A percentile compares a stretch with the other conserved stretches of the same genome.
Conservation (phyloP, 805 yeast species). For the Lachancea dasiensis region DNA sequence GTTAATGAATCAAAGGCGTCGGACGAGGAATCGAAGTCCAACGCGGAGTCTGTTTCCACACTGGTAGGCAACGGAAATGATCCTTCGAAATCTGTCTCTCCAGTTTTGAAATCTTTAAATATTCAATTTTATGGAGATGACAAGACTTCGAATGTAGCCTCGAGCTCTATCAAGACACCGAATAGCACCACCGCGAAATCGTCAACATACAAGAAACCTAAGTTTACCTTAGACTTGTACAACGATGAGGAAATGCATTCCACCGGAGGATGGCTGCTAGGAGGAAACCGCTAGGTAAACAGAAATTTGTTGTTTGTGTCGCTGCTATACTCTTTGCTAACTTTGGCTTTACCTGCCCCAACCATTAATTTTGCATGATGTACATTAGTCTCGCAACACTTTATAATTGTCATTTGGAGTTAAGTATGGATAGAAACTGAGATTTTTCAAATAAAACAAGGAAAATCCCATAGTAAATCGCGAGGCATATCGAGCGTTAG, state of each 20-base stretch:
- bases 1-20: constrained; percentile 3
- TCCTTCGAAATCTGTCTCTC: background rate
- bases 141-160: constrained; percentile 1
- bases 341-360: background rate
- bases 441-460: background rate
- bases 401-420: constrained; percentile 6
- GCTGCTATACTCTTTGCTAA: too few relatives aligned
- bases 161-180: constrained; percentile 1
- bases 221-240: constrained; percentile 27
- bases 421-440: constrained; percentile 1
- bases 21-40: constrained; percentile 6
- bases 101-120: constrained; percentile 6
- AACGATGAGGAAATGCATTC: constrained; percentile 24
- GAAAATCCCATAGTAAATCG: too few relatives aligned
- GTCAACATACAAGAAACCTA: constrained; percentile 26
- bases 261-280: constrained; percentile 28
- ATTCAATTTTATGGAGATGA: constrained; percentile 8
- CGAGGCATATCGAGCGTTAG: too few relatives aligned
- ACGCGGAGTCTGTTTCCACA: constrained; percentile 9
- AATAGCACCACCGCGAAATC: constrained; percentile 9
- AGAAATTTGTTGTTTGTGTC: too few relatives aligned
- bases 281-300: constrained; percentile 23
- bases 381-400: background rate
- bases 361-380: constrained; percentile 1
- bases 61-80: constrained; percentile 2